These are phyloP conservation scores for Xylariaceae sp. DNA, from an alignment of 2,329 filamentous ascomycete genomes.

Conservation along the genomic window DNA sequence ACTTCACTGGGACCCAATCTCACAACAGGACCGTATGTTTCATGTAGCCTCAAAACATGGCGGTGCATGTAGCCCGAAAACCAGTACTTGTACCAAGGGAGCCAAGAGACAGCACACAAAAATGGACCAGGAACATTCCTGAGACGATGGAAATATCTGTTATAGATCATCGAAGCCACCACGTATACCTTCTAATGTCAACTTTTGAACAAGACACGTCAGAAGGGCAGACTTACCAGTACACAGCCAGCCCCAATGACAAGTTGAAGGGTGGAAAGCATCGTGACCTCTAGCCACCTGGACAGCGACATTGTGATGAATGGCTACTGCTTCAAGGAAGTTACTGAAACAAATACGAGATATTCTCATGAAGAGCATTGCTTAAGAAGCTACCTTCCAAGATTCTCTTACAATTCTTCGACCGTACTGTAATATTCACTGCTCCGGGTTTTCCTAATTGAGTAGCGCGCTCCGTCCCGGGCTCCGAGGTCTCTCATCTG, in stretches of 20 bases:
- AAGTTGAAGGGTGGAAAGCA: neutral
- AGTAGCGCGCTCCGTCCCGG: neutral
- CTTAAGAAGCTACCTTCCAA: neutral
- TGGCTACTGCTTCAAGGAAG: neutral
- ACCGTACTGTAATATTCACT: neutral
- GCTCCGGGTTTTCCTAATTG: slow-evolving; percentile 13
- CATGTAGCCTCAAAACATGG: slow-evolving; percentile 5
- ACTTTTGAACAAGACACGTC: neutral
- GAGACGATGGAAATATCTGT: slow-evolving; percentile 3
- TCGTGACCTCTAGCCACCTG: neutral
- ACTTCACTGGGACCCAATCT: slow-evolving; percentile 3
- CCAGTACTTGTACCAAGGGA: slow-evolving; percentile 16
- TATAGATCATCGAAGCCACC: slow-evolving; percentile 1
- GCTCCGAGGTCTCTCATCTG: too few relatives aligned
- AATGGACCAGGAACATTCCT: slow-evolving; percentile 8
- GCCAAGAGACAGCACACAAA: slow-evolving; percentile 9
- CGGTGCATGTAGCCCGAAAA: slow-evolving; percentile 16
- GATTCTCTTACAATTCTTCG: neutral
- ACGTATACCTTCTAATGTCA: slow-evolving; percentile 2
- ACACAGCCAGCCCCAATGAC: neutral
- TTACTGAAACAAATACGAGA: neutral
- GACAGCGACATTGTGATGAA: neutral
- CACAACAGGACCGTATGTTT: slow-evolving; percentile 7
- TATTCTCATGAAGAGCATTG: neutral
- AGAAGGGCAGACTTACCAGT: neutral